Percentiles rank a stretch among this genome's conserved stretches.
Conservation (phyloP, 225 moss, liverwort and hornwort species). For the Marchantia polymorpha region DNA sequence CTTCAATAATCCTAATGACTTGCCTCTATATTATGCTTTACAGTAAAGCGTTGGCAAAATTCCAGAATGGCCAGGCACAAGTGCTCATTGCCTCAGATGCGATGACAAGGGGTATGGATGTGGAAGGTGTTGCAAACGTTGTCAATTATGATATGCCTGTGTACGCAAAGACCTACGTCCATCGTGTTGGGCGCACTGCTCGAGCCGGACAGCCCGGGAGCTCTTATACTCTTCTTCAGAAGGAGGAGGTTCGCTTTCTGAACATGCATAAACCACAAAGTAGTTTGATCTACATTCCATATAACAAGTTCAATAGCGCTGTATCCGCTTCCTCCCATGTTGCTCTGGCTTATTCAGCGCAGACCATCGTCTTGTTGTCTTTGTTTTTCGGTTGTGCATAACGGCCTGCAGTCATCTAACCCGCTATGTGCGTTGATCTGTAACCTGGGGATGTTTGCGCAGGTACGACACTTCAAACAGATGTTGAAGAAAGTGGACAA, state of each 20-base stretch:
- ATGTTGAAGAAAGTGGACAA: conserved; percentile 84
- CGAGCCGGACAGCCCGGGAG: conserved; percentile 84
- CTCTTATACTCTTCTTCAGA: conserved; percentile 81
- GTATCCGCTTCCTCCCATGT: too few relatives aligned
- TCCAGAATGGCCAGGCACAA: conserved; percentile 71
- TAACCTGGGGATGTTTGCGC: background rate
- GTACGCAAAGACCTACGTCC: conserved; percentile 96
- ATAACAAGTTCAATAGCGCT: too few relatives aligned
- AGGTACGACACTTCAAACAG: conserved; percentile 89
- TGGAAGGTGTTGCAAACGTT: conserved; percentile 92
- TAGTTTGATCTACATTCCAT: too few relatives aligned
- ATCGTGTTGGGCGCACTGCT: conserved; percentile 98
- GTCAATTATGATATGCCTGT: conserved; percentile 97
- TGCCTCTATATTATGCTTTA: conserved; percentile 13
- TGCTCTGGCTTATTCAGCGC: too few relatives aligned
- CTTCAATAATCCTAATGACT: too few relatives aligned
- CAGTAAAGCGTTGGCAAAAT: conserved; percentile 81
- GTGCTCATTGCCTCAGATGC: conserved; percentile 97
- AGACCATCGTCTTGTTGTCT: too few relatives aligned
- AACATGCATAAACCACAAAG: too few relatives aligned
- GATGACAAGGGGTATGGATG: conserved; percentile 99
- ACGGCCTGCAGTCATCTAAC: too few relatives aligned
- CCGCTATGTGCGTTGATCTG: background rate
- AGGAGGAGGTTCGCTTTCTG: conserved; percentile 60
- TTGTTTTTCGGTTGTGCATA: too few relatives aligned